phyloP scores from a whole-genome alignment of 2,329 filamentous ascomycete species.

The Cladophialophora immunda region DNA sequence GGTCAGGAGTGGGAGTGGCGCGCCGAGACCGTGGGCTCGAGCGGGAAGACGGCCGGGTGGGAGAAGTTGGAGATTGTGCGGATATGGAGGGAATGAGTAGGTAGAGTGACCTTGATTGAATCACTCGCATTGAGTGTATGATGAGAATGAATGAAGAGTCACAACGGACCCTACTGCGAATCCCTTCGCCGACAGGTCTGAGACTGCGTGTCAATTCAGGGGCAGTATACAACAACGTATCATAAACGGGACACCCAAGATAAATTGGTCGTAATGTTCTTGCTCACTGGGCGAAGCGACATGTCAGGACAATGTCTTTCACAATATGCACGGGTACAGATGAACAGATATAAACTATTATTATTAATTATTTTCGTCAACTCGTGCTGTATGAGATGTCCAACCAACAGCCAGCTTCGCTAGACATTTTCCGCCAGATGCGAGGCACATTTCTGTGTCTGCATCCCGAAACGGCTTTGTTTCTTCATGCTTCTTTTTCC shows the following conservation, averaged over 20 bases:
- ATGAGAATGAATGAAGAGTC: too few relatives aligned
- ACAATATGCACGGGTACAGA: neutral
- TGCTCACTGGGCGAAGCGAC: too few relatives aligned
- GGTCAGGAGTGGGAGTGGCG: constrained; percentile 63
- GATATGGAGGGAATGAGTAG: constrained; percentile 75
- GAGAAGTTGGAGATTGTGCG: constrained; percentile 90
- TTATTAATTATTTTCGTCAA: constrained; percentile 1
- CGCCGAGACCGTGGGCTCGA: constrained; percentile 79
- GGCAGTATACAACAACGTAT: too few relatives aligned
- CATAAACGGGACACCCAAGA: too few relatives aligned
- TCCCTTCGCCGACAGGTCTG: too few relatives aligned
- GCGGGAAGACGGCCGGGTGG: constrained; percentile 90
- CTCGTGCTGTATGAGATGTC: neutral
- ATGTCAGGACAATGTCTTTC: neutral
- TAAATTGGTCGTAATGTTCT: too few relatives aligned
- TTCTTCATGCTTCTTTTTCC: constrained; percentile 1
- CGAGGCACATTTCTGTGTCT: constrained; percentile 1
- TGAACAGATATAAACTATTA: neutral
- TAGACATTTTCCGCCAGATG: neutral
- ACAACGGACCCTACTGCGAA: too few relatives aligned
- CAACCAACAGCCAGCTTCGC: neutral
- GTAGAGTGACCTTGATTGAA: neutral
- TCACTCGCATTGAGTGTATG: too few relatives aligned
- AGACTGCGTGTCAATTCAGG: too few relatives aligned
- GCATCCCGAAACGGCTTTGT: neutral